These are phyloP conservation scores for Protomyces inundatus DNA, from an alignment of 1,139 yeast genomes.

Conservation along the genomic window DNA sequence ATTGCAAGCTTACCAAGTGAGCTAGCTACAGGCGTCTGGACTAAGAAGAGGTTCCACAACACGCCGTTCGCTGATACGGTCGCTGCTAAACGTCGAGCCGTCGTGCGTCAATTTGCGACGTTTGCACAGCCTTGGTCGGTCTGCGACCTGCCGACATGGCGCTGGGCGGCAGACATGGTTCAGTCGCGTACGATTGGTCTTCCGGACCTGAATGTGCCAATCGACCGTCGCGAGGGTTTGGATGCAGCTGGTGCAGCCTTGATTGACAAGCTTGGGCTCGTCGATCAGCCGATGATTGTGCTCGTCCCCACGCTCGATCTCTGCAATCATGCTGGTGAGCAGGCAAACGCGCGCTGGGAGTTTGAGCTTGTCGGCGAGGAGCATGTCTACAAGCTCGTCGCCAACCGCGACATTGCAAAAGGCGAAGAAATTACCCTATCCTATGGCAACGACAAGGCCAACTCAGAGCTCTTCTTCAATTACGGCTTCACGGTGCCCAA, in stretches of 20 bases:
- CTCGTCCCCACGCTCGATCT: slow-evolving; percentile 16
- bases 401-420: not conserved
- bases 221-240: not conserved
- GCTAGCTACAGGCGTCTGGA: slow-evolving; percentile 11
- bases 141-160: slow-evolving; percentile 10
- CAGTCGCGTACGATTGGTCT: slow-evolving; percentile 12
- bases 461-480: slow-evolving; percentile 41
- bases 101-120: not conserved
- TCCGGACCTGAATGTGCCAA: not conserved
- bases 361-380: not conserved
- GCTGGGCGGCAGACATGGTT: slow-evolving; percentile 16
- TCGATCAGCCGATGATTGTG: not conserved
- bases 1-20: slow-evolving; percentile 3
- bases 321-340: slow-evolving; percentile 13
- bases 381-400: not conserved
- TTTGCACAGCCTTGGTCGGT: not conserved
- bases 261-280: not conserved
- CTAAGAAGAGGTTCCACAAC: not conserved
- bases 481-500: slow-evolving; percentile 38
- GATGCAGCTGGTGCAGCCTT: not conserved
- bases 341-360: slow-evolving; percentile 14
- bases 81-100: not conserved
- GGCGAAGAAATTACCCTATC: slow-evolving; percentile 39
- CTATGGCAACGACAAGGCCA: slow-evolving; percentile 40
- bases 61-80: slow-evolving; percentile 2